Conservation (phyloP, 139 green algal species). For the Chlorella sp. region DNA sequence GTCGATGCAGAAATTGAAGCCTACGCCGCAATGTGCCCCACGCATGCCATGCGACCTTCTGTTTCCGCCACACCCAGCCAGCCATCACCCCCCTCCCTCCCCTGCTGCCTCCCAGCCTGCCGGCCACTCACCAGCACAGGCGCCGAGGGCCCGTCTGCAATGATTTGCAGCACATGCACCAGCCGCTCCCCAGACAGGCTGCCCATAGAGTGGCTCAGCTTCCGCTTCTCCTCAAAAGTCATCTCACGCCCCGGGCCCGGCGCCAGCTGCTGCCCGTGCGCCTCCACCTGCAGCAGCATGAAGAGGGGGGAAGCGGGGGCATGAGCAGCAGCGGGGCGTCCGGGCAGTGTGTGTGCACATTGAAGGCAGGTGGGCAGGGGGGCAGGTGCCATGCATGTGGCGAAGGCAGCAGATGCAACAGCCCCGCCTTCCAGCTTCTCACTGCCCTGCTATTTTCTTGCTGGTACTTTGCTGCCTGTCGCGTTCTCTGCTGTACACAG, state of each 20-base stretch:
- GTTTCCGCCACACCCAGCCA: not conserved
- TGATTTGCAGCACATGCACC: constrained; percentile 63
- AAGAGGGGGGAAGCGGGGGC: not conserved
- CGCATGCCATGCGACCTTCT: not conserved
- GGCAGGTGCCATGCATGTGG: not conserved
- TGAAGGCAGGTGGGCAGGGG: not conserved
- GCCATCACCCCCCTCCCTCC: not conserved
- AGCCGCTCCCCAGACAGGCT: constrained; percentile 57
- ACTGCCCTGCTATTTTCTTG: too few relatives aligned
- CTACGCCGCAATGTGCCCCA: not conserved
- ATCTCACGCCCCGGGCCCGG: constrained; percentile 50
- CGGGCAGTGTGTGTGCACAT: not conserved
- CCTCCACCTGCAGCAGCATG: constrained; percentile 14
- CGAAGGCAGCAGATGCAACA: not conserved
- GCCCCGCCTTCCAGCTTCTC: too few relatives aligned
- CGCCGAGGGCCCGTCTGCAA: constrained; percentile 49
- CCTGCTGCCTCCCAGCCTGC: not conserved
- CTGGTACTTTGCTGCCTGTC: too few relatives aligned
- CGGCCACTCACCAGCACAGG: constrained; percentile 21
- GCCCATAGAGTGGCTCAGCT: constrained; percentile 52
- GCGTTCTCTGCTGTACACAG: too few relatives aligned
- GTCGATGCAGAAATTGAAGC: too few relatives aligned
- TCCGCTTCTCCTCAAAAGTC: constrained; percentile 76
- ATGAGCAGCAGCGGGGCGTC: not conserved
- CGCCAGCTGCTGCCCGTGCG: constrained; percentile 21